Conservation (phyloP, 2,329 filamentous ascomycete genomes). For the Fusarium napiforme region DNA sequence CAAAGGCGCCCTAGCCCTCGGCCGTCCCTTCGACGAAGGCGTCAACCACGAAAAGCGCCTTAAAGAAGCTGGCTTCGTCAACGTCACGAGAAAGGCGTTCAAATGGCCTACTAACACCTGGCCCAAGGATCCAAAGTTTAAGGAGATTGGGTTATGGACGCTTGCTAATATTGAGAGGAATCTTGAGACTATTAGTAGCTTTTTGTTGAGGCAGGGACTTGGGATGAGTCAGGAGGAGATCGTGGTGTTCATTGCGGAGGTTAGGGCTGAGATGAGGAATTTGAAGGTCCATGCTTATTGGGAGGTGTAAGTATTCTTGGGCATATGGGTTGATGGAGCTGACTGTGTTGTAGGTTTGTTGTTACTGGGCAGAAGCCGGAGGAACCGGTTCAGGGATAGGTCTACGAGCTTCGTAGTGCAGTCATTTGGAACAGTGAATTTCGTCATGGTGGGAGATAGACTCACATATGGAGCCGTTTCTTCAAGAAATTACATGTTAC, state of each 20-base stretch:
- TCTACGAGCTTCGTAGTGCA: no score
- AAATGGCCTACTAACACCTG: slow-evolving; percentile 27
- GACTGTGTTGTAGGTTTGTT: neutral
- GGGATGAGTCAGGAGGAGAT: slow-evolving; percentile 23
- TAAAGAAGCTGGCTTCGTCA: slow-evolving; percentile 11
- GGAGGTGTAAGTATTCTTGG: slow-evolving; percentile 10
- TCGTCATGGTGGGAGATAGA: no score
- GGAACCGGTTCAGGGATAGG: no score
- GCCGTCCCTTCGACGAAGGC: slow-evolving; percentile 4
- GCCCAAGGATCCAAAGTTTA: slow-evolving; percentile 24
- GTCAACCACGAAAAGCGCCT: slow-evolving; percentile 20
- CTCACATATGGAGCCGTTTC: no score
- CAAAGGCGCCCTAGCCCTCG: slow-evolving; percentile 11
- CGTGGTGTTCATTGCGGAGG: slow-evolving; percentile 1
- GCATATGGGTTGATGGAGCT: fast-evolving
- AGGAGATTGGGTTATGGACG: slow-evolving; percentile 26
- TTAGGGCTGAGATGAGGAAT: slow-evolving; percentile 22
- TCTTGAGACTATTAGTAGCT: slow-evolving; percentile 4
- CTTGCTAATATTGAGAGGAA: slow-evolving; percentile 21
- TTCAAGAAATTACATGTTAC: no score
- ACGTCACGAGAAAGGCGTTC: neutral
- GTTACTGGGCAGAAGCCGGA: slow-evolving; percentile 21
- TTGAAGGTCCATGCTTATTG: slow-evolving; percentile 12
- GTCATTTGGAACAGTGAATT: no score
- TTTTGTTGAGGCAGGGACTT: slow-evolving; percentile 7